A percentile compares a stretch with the other conserved stretches of the same genome.
These are phyloP conservation scores for Fraxinus excelsior DNA, from an alignment of 257 asterid species.

Conservation along the genomic window DNA sequence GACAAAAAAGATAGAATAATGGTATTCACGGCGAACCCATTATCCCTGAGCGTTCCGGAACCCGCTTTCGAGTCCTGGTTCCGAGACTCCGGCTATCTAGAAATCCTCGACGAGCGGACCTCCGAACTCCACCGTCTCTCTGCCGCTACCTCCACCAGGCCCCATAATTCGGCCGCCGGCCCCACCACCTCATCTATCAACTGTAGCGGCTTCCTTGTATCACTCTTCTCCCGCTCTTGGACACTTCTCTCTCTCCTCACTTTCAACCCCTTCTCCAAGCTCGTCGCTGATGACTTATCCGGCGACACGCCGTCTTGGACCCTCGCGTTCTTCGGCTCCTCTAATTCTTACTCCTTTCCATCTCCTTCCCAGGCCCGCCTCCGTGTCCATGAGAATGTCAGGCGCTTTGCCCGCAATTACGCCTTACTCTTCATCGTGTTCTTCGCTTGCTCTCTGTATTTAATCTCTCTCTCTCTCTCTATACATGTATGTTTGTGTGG, in stretches of 20 bases:
- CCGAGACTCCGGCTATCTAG: constrained; percentile 88
- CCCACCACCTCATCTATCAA: constrained; percentile 17
- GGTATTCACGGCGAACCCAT: constrained; percentile 78
- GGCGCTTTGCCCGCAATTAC: constrained; percentile 85
- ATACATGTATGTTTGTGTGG: not conserved
- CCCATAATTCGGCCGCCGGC: constrained; percentile 22
- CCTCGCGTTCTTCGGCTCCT: constrained; percentile 58
- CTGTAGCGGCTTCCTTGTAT: constrained; percentile 29
- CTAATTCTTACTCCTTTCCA: constrained; percentile 79
- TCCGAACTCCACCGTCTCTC: constrained; percentile 77
- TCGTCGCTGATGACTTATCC: constrained; percentile 65
- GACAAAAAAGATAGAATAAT: constrained; percentile 28
- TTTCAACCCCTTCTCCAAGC: constrained; percentile 83
- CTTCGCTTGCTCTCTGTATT: constrained; percentile 82
- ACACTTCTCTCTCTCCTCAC: constrained; percentile 77
- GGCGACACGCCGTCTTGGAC: constrained; percentile 85
- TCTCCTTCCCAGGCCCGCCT: constrained; percentile 81
- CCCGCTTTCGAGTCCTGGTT: constrained; percentile 90
- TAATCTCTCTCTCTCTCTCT: constrained; percentile 3
- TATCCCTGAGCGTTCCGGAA: constrained; percentile 84
- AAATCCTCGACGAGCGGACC: constrained; percentile 78
- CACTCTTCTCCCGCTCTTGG: constrained; percentile 49
- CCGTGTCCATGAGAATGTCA: constrained; percentile 89
- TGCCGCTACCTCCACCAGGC: constrained; percentile 29
- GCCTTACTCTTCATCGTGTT: constrained; percentile 65